phyloP scores from a whole-genome alignment of 305 asterid genomes.

The Salvia sclarea region DNA sequence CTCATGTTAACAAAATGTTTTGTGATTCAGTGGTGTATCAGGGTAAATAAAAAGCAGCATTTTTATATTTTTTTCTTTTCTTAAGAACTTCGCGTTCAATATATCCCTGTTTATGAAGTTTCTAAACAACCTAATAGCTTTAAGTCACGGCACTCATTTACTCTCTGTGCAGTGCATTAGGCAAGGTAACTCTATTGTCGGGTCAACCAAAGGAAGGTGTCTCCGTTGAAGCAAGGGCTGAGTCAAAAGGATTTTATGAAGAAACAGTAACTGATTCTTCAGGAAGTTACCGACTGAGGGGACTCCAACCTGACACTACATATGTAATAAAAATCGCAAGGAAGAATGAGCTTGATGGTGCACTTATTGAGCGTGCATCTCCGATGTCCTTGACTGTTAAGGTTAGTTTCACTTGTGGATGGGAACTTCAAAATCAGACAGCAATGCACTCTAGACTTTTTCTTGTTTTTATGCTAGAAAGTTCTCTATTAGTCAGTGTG shows the following conservation, averaged over 20 bases:
- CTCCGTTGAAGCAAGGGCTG: constrained; percentile 87
- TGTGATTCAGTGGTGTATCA: constrained; percentile 12
- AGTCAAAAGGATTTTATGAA: constrained; percentile 86
- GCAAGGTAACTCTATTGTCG: constrained; percentile 76
- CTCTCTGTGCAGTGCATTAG: constrained; percentile 71
- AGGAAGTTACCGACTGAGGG: constrained; percentile 88
- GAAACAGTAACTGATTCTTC: constrained; percentile 82
- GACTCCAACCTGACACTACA: constrained; percentile 78
- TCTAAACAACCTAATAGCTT: constrained; percentile 16
- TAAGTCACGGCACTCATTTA: constrained; percentile 32
- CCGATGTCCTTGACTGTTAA: constrained; percentile 63
- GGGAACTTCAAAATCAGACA: constrained; percentile 22
- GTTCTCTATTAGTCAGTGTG: constrained; percentile 22
- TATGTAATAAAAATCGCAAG: constrained; percentile 72
- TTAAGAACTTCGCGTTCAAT: constrained; percentile 1
- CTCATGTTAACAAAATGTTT: not conserved
- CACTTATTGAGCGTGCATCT: constrained; percentile 78
- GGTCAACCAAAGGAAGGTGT: constrained; percentile 92
- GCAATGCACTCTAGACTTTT: constrained; percentile 11
- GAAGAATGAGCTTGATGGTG: constrained; percentile 58
- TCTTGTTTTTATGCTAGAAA: not conserved
- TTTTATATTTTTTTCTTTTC: too few relatives aligned
- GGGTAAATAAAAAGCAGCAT: not conserved
- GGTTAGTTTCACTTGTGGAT: constrained; percentile 51
- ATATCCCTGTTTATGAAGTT: constrained; percentile 11